Evolutionary conservation across 2,329 filamentous ascomycete genomes (phyloP).

Genomic region (Emmonsiellopsis sp.): DNA sequence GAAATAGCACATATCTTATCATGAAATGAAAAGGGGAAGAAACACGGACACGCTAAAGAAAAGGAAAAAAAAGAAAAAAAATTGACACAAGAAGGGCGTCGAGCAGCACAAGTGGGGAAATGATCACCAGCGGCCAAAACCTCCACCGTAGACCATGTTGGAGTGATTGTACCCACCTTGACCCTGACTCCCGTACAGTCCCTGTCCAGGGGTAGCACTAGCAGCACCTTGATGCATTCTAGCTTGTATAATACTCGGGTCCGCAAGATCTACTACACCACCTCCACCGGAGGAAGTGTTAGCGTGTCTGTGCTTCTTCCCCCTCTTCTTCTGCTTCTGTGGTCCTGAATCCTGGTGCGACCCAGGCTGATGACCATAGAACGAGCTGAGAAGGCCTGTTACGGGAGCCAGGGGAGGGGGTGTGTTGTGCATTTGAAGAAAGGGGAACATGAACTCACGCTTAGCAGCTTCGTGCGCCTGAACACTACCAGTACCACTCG

Average conservation of each 20-base stretch:
- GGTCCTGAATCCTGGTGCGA: slow-evolving; percentile 78
- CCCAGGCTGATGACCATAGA: slow-evolving; percentile 79
- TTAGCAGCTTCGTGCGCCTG: slow-evolving; percentile 79
- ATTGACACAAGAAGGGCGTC: slow-evolving; percentile 7
- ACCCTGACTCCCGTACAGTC: slow-evolving; percentile 76
- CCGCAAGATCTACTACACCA: slow-evolving; percentile 98
- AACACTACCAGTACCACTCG: slow-evolving; percentile 49
- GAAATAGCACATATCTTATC: slow-evolving; percentile 1
- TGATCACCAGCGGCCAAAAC: slow-evolving; percentile 58
- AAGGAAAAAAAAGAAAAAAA: slow-evolving; percentile 14
- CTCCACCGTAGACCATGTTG: slow-evolving; percentile 70
- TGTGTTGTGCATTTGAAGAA: slow-evolving; percentile 77
- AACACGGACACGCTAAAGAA: slow-evolving; percentile 9
- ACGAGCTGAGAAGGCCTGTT: slow-evolving; percentile 81
- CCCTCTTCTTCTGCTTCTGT: slow-evolving; percentile 99
- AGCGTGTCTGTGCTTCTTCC: slow-evolving; percentile 99
- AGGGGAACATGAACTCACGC: slow-evolving; percentile 98
- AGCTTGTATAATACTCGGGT: slow-evolving; percentile 98
- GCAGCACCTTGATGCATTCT: slow-evolving; percentile 86
- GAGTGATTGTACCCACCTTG: slow-evolving; percentile 83
- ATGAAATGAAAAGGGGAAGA: background rate
- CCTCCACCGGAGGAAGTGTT: slow-evolving; percentile 99
- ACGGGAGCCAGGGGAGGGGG: slow-evolving; percentile 84
- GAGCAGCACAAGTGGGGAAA: slow-evolving; percentile 12
- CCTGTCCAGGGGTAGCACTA: slow-evolving; percentile 65